Percentiles rank a stretch among this genome's conserved stretches.
Conservation (phyloP, 2,329 filamentous ascomycete species). For the Penicillium digitatum region DNA sequence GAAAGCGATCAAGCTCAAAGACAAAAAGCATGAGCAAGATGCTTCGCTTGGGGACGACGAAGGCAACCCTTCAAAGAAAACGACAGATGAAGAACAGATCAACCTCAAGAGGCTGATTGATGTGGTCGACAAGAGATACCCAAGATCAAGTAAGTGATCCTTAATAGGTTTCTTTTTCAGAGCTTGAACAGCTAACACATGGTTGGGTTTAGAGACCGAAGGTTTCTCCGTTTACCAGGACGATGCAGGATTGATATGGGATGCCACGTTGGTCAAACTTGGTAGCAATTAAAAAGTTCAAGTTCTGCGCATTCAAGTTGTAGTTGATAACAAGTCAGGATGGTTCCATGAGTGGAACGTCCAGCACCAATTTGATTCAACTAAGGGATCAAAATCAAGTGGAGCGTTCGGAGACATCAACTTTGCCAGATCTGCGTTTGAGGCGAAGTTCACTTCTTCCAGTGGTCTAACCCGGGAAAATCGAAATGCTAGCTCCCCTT, state of each 20-base stretch:
- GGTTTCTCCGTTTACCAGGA: slow-evolving; percentile 15
- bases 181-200: background rate
- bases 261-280: slow-evolving; percentile 8
- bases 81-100: background rate
- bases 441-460: background rate
- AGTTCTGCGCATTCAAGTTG: slow-evolving; percentile 7
- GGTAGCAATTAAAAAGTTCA: background rate
- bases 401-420: background rate
- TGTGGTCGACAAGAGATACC: background rate
- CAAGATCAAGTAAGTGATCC: background rate
- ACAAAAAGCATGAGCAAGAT: slow-evolving; percentile 1
- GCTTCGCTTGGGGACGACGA: background rate
- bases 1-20: background rate
- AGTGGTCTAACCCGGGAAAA: slow-evolving; percentile 4
- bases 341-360: background rate
- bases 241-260: slow-evolving; percentile 6
- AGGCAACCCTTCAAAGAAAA: background rate
- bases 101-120: background rate
- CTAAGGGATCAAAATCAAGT: background rate
- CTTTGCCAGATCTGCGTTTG: background rate
- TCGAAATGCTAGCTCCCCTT: background rate
- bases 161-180: background rate
- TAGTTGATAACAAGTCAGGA: background rate
- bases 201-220: no score
- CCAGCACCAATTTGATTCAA: background rate